Evolutionary conservation across 1,284 basidiomycete genomes (phyloP).

Genomic region (Apiotrichum montevideense): DNA sequence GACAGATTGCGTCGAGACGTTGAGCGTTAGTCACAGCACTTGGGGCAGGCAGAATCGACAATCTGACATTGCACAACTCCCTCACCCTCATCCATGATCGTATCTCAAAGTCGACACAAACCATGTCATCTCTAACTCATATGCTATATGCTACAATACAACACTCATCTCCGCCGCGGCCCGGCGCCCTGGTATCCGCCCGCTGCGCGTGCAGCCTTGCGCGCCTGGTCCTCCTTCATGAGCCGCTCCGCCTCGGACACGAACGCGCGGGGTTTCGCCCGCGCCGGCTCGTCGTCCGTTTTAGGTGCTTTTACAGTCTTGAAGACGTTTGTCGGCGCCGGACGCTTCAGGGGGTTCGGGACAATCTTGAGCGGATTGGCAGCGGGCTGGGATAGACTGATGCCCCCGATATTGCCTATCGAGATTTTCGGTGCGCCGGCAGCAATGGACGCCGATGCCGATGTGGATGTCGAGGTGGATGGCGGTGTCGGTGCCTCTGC

Average conservation of each 20-base stretch:
- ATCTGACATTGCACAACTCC: too few relatives aligned
- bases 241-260: conserved; percentile 77
- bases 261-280: conserved; percentile 46
- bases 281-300: conserved; percentile 47
- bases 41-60: too few relatives aligned
- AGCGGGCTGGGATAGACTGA: not conserved
- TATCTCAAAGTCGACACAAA: too few relatives aligned
- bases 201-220: conserved; percentile 51
- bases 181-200: conserved; percentile 9
- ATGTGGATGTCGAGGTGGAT: conserved; percentile 6
- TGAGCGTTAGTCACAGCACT: too few relatives aligned
- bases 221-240: conserved; percentile 78
- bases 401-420: conserved; percentile 3
- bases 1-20: too few relatives aligned
- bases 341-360: conserved; percentile 45
- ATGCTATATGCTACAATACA: not conserved
- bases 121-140: too few relatives aligned
- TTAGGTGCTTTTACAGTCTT: conserved; percentile 53
- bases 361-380: not conserved
- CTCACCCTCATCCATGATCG: too few relatives aligned
- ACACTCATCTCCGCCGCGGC: conserved; percentile 1
- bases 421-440: conserved; percentile 10
- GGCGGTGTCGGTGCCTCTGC: not conserved
- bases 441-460: not conserved
- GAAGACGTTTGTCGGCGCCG: conserved; percentile 57